Evolutionary conservation across 306 rosid genomes (phyloP).

Genomic region (Alnus rubra): DNA sequence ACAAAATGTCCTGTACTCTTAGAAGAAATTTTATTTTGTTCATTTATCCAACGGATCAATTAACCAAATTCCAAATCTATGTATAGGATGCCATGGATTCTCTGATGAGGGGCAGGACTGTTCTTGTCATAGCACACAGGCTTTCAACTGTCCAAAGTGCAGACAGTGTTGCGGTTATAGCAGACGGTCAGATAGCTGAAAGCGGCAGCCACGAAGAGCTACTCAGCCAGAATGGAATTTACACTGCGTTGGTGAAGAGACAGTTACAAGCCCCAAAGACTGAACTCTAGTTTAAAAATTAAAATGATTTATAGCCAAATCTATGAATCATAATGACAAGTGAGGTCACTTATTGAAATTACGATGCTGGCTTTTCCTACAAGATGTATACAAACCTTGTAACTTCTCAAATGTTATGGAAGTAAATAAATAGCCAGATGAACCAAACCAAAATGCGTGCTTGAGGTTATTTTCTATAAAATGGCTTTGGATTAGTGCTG

Average conservation of each 20-base stretch:
- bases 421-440: neutral
- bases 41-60: neutral
- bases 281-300: slow-evolving; percentile 29
- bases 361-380: neutral
- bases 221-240: slow-evolving; percentile 53
- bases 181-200: slow-evolving; percentile 68
- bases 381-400: neutral
- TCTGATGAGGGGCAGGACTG: slow-evolving; percentile 71
- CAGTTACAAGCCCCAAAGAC: slow-evolving; percentile 50
- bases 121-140: slow-evolving; percentile 75
- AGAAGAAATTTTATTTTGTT: neutral
- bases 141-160: slow-evolving; percentile 72
- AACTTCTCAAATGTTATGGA: neutral
- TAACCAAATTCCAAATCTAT: neutral
- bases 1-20: neutral
- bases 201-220: slow-evolving; percentile 69
- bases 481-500: neutral
- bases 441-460: neutral
- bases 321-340: neutral
- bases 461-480: neutral
- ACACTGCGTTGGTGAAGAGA: slow-evolving; percentile 58
- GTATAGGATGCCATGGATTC: slow-evolving; percentile 76
- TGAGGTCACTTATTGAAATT: neutral
- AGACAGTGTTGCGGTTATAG: slow-evolving; percentile 54
- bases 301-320: neutral